These are phyloP conservation scores for Orychophragmus violaceus DNA, from an alignment of 345 rosid species.

Conservation along the genomic window DNA sequence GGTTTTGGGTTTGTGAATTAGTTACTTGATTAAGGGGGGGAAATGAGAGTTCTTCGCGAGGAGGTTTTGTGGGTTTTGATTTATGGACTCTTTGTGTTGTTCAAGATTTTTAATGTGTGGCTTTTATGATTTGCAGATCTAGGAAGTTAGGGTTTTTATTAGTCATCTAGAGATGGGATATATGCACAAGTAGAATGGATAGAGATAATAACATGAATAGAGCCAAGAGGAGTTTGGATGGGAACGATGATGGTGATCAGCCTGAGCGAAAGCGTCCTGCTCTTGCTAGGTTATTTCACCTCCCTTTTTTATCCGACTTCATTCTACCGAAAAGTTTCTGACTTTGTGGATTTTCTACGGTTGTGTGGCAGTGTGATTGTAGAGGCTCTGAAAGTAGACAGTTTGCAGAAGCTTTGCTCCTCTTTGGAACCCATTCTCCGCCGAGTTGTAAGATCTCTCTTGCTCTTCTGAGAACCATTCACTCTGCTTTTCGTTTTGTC, in stretches of 20 bases:
- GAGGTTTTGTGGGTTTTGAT: background rate
- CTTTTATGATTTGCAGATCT: conserved; percentile 31
- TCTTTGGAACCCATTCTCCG: conserved; percentile 97
- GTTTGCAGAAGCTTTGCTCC: conserved; percentile 94
- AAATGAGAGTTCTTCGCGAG: background rate
- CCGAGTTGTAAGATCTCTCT: conserved; percentile 80
- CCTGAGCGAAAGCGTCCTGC: conserved; percentile 73
- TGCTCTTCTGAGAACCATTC: background rate
- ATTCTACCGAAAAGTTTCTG: conserved; percentile 20
- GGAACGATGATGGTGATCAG: conserved; percentile 42
- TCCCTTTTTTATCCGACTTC: background rate
- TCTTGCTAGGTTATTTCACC: conserved; percentile 48
- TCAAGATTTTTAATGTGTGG: background rate
- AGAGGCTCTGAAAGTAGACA: conserved; percentile 94
- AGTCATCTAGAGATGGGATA: background rate
- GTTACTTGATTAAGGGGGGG: background rate
- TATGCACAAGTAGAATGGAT: conserved; percentile 49
- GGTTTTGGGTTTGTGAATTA: background rate
- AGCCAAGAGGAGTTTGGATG: conserved; percentile 58
- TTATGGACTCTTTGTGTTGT: background rate
- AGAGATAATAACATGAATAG: conserved; percentile 55
- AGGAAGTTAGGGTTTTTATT: background rate
- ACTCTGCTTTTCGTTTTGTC: background rate
- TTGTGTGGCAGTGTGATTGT: conserved; percentile 76
- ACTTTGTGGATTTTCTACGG: background rate